Conservation (phyloP, 1,284 basidiomycete species). For the Mycena citricolor region DNA sequence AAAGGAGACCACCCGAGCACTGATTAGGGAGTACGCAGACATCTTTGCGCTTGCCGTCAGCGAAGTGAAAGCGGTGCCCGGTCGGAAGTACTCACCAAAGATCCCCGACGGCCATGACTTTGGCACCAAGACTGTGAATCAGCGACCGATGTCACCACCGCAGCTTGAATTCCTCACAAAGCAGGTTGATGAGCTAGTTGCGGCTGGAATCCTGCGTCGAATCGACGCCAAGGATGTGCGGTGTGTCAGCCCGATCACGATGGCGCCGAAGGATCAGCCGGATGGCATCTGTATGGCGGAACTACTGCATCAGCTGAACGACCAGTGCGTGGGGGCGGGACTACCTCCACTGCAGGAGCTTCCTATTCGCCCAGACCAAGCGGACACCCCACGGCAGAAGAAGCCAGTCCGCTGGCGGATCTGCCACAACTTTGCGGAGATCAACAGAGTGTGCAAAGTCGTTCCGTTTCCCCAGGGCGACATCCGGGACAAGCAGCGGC, state of each 20-base stretch:
- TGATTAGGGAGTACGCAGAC: slow-evolving; percentile 28
- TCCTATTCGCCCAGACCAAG: not conserved
- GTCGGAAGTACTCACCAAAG: slow-evolving; percentile 26
- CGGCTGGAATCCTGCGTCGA: slow-evolving; percentile 9
- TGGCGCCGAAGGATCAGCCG: slow-evolving; percentile 25
- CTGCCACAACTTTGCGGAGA: slow-evolving; percentile 34
- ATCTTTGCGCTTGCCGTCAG: slow-evolving; percentile 32
- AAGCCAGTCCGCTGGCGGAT: slow-evolving; percentile 29
- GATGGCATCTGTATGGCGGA: slow-evolving; percentile 7
- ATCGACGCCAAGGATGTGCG: slow-evolving; percentile 8
- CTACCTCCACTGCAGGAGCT: slow-evolving; percentile 20
- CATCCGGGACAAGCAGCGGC: slow-evolving; percentile 34
- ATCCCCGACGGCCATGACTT: slow-evolving; percentile 25
- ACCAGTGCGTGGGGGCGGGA: slow-evolving; percentile 21
- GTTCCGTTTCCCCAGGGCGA: slow-evolving; percentile 36
- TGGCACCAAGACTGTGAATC: slow-evolving; percentile 26
- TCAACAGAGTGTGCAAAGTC: slow-evolving; percentile 21
- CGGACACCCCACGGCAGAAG: too few species aligned
- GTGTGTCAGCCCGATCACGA: slow-evolving; percentile 10
- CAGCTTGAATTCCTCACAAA: slow-evolving; percentile 31
- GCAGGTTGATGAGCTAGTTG: slow-evolving; percentile 35
- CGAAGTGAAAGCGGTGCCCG: slow-evolving; percentile 28
- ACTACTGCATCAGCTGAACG: slow-evolving; percentile 12
- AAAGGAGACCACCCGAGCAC: slow-evolving; percentile 4
- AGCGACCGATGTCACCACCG: slow-evolving; percentile 29